Evolutionary conservation across 192 early-diverging fungal species (phyloP).

Genomic region (Backusella westeae): DNA sequence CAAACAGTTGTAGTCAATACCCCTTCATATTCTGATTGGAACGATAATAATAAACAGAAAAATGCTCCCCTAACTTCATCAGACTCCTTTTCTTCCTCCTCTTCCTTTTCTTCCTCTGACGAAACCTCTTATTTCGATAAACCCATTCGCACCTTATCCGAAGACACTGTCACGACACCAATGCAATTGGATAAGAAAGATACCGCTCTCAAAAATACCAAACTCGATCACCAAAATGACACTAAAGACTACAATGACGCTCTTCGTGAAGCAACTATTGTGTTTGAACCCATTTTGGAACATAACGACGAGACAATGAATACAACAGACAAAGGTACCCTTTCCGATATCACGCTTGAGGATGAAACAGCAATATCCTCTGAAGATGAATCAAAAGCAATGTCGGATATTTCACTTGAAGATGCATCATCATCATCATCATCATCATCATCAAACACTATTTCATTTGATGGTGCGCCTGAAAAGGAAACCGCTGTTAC

Average conservation of each 20-base stretch:
- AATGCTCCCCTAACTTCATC: slow-evolving; percentile 9
- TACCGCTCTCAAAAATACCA: neutral
- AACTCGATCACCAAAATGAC: neutral
- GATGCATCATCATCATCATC: neutral
- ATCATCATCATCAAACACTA: neutral
- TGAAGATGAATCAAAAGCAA: neutral
- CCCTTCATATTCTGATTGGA: slow-evolving; percentile 9
- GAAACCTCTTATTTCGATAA: slow-evolving; percentile 13
- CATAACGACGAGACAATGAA: neutral
- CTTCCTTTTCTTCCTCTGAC: neutral
- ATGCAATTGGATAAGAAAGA: slow-evolving; percentile 1
- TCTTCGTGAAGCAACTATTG: neutral
- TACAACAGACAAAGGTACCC: neutral
- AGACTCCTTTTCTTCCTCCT: slow-evolving; percentile 8
- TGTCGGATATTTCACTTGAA: neutral
- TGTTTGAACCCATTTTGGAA: neutral
- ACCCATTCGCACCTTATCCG: slow-evolving; percentile 5
- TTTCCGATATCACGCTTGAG: neutral
- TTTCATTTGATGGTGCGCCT: neutral
- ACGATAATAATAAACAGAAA: slow-evolving; percentile 5
- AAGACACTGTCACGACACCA: slow-evolving; percentile 1
- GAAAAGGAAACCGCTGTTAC: neutral
- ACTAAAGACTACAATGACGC: neutral
- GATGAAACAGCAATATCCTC: neutral
- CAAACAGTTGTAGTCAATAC: slow-evolving; percentile 9